Percentiles rank a stretch among this genome's conserved stretches.
Evolutionary conservation across 768 basidiomycete genomes (phyloP).

Genomic region (Gyrodon lividus): DNA sequence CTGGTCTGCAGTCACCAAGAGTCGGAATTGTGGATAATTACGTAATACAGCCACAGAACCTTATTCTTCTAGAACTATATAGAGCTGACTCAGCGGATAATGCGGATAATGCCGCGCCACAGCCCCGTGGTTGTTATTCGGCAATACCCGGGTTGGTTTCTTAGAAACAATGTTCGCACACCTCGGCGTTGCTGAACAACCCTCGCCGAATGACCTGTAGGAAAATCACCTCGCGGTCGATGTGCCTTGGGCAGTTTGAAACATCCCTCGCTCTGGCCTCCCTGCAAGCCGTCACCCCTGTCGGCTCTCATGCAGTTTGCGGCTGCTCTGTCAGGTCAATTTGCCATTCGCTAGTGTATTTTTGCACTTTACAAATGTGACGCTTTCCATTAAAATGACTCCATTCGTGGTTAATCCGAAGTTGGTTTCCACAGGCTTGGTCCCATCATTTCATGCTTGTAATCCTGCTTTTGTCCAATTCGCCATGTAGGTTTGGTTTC

Average conservation of each 20-base stretch:
- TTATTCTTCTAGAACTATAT: constrained; percentile 22
- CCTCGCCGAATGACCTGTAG: not conserved
- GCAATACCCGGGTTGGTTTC: too few relatives aligned
- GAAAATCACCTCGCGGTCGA: not conserved
- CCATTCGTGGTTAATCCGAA: not conserved
- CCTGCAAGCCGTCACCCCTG: not conserved
- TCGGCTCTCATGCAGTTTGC: constrained; percentile 4
- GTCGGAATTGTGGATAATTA: constrained; percentile 10
- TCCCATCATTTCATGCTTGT: not conserved
- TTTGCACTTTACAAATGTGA: constrained; percentile 4
- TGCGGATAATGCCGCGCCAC: not conserved
- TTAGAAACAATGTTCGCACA: not conserved
- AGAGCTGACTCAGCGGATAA: not conserved
- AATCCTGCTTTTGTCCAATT: not conserved
- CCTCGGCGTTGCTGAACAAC: not conserved
- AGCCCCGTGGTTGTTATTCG: not conserved
- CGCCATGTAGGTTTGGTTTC: not conserved
- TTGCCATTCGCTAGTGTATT: constrained; percentile 26
- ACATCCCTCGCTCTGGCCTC: not conserved
- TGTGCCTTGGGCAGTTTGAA: not conserved
- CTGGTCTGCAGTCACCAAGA: constrained; percentile 3
- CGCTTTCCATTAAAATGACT: not conserved
- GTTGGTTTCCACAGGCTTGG: not conserved
- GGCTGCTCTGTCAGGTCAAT: constrained; percentile 11
- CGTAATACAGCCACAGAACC: constrained; percentile 27